Base-by-base conservation (phyloP, 23 red algal genomes). In the Gracilariopsis chorda region DNA sequence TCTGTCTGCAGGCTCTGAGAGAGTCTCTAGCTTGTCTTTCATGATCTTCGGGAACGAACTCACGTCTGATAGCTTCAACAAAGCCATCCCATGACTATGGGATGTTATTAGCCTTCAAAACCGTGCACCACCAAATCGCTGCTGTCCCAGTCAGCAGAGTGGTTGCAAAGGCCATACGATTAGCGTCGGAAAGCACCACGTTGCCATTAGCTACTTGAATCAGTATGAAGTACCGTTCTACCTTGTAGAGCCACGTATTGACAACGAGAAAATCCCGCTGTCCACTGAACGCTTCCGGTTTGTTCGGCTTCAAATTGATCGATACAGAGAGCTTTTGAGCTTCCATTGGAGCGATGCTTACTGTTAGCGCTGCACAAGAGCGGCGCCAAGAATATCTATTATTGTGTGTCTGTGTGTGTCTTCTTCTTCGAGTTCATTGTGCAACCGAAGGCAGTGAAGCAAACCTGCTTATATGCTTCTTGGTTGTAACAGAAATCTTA, bases 181-280 rank as follows among this genome's bases (percentile, higher is more conserved):
- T 46, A 10, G 7, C 21, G 13, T 76, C 69, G 12, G 21, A 12
- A 42, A 1, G 69, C 7, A 9, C 40, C 30, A 76, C 13, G 10
- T 76, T 12, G 8, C 28, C 9, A 36, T 76, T 1, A 36, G 21
- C 0, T 8, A 76, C 7, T 19, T 44, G 21, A 40, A 46, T 44
- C 69, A 76, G 21, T 25, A 12, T 11, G 42, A 76, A 76, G 21
- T 76, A 76, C 24, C 42, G 69, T 76, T 76, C 1, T 8, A 76
- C 21, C 69, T 76, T 76, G 13, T 76, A 76, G 9, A 76, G 13
- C 69, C 69, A 76, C n/a, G n/a, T n/a, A n/a, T n/a, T n/a, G n/a
- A n/a, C n/a, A n/a, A n/a, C n/a, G n/a, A n/a, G n/a, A n/a, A n/a
- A n/a, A n/a, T n/a, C n/a, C n/a, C n/a, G n/a, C n/a, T n/a, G n/a